Percentiles rank a stretch among this genome's conserved stretches.
These are phyloP conservation scores for Flaveria sonorensis DNA, from an alignment of 129 eudicot species.

Conservation along the genomic window DNA sequence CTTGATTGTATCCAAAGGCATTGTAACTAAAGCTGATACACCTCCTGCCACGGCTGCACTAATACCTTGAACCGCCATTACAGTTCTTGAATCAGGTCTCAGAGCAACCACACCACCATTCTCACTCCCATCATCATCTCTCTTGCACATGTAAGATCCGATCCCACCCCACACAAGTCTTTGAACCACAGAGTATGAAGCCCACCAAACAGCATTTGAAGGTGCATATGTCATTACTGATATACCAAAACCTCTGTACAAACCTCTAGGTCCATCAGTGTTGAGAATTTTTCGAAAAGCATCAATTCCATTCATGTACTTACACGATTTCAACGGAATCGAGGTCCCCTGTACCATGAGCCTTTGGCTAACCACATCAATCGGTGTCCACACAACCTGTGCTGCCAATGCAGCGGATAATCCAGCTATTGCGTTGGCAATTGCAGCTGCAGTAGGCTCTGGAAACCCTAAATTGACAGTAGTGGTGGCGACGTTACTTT, in stretches of 20 bases:
- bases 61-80: conserved; percentile 77
- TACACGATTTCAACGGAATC: conserved; percentile 30
- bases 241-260: conserved; percentile 93
- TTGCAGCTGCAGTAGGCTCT: conserved; percentile 62
- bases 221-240: conserved; percentile 90
- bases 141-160: conserved; percentile 51
- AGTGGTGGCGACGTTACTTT: conserved; percentile 60
- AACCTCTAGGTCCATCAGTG: conserved; percentile 73
- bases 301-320: conserved; percentile 69
- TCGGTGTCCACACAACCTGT: conserved; percentile 87
- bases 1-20: conserved; percentile 85
- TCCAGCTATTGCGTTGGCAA: conserved; percentile 87
- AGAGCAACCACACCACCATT: conserved; percentile 30
- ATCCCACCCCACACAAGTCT: conserved; percentile 83
- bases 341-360: conserved; percentile 75
- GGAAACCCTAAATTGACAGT: conserved; percentile 60
- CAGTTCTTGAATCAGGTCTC: conserved; percentile 58
- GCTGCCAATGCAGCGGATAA: conserved; percentile 83
- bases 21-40: conserved; percentile 68
- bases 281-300: conserved; percentile 69
- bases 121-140: conserved; percentile 34
- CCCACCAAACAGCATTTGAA: conserved; percentile 96
- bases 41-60: conserved; percentile 93
- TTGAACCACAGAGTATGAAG: conserved; percentile 78
- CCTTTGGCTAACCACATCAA: conserved; percentile 87